Percentiles rank a stretch among this genome's conserved stretches.
Evolutionary conservation across 371 early-diverging fungal genomes (phyloP).

Genomic region (Syncephalis fuscata): DNA sequence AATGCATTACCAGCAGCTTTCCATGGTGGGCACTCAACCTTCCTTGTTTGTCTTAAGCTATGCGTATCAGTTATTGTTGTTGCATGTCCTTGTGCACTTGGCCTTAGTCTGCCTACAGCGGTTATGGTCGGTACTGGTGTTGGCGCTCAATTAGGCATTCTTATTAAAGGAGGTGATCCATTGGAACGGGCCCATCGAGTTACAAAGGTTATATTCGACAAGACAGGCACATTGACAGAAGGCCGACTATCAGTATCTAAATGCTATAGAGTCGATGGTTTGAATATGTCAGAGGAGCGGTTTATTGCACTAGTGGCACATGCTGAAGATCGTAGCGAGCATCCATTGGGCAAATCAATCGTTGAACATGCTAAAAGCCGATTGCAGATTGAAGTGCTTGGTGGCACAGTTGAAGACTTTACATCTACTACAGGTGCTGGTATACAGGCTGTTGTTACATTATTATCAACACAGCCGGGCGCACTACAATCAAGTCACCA

Average conservation of each 20-base stretch:
- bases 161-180: conserved; percentile 74
- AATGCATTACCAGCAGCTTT: conserved; percentile 33
- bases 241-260: conserved; percentile 66
- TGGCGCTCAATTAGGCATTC: conserved; percentile 77
- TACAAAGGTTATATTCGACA: conserved; percentile 85
- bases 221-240: conserved; percentile 88
- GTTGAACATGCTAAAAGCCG: conserved; percentile 31
- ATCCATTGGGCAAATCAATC: conserved; percentile 74
- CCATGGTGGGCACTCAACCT: conserved; percentile 32
- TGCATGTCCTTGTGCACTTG: conserved; percentile 94
- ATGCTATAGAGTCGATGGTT: conserved; percentile 6
- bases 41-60: conserved; percentile 71
- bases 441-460: conserved; percentile 34
- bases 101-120: conserved; percentile 91
- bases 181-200: conserved; percentile 68
- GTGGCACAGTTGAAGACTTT: conserved; percentile 32
- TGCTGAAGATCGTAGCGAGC: conserved; percentile 73
- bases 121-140: conserved; percentile 97
- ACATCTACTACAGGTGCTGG: conserved; percentile 64
- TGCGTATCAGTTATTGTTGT: conserved; percentile 92
- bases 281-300: conserved; percentile 14
- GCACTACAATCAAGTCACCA: neutral
- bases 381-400: conserved; percentile 15
- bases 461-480: conserved; percentile 3
- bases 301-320: conserved; percentile 45